These are phyloP conservation scores for Gossypium aridum DNA, from an alignment of 441 rosid species.

Conservation along the genomic window DNA sequence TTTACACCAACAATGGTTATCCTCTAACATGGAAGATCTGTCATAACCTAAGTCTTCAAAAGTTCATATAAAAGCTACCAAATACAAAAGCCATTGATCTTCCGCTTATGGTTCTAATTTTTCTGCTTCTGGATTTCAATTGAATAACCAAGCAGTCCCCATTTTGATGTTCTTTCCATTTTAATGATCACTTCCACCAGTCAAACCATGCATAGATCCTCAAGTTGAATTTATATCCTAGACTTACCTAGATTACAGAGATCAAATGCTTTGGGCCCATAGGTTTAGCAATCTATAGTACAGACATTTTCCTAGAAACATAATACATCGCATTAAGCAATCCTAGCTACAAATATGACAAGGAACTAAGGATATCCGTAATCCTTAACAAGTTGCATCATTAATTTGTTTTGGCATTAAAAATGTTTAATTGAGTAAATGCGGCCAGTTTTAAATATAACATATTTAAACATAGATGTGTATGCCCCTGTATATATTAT, in stretches of 20 bases:
- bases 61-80: not conserved
- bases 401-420: not conserved
- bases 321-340: not conserved
- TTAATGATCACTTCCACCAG: not conserved
- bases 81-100: not conserved
- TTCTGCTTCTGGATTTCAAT: not conserved
- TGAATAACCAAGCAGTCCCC: not conserved
- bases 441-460: not conserved
- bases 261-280: not conserved
- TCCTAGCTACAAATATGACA: not conserved
- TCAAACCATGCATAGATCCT: not conserved
- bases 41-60: not conserved
- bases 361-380: not conserved
- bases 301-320: not conserved
- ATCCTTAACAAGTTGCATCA: not conserved
- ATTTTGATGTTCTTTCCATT: not conserved
- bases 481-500: not conserved
- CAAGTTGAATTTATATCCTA: not conserved
- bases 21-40: not conserved
- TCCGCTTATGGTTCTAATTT: not conserved
- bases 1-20: not conserved
- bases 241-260: not conserved
- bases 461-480: not conserved
- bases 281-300: slow-evolving; percentile 1
- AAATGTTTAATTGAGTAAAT: not conserved